Percentiles rank a stretch among this genome's conserved stretches.
These are phyloP conservation scores for Monosporozyma siamensis DNA, from an alignment of 805 yeast genomes.

Conservation along the genomic window DNA sequence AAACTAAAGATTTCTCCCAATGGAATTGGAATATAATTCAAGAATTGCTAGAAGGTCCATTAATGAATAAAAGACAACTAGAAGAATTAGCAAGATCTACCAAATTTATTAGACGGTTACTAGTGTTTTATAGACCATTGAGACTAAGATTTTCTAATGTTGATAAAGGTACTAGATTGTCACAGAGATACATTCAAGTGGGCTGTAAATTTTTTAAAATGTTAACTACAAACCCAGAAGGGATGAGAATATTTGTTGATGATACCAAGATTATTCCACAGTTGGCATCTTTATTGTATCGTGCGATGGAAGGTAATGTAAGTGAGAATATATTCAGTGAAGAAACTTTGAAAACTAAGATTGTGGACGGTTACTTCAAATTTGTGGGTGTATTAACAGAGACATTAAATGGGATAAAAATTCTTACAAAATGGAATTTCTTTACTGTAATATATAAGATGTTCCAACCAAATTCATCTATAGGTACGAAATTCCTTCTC, in stretches of 20 bases:
- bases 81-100: slow-evolving; percentile 74
- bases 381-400: slow-evolving; percentile 66
- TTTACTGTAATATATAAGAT: slow-evolving; percentile 73
- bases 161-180: slow-evolving; percentile 37
- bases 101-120: slow-evolving; percentile 71
- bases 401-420: slow-evolving; percentile 49
- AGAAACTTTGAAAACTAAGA: slow-evolving; percentile 48
- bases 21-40: slow-evolving; percentile 83
- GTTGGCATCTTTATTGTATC: slow-evolving; percentile 70
- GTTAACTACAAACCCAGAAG: slow-evolving; percentile 52
- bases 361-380: slow-evolving; percentile 68
- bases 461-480: slow-evolving; percentile 40
- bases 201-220: slow-evolving; percentile 71
- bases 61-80: slow-evolving; percentile 58
- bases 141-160: slow-evolving; percentile 66
- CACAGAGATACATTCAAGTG: slow-evolving; percentile 51
- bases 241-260: slow-evolving; percentile 53
- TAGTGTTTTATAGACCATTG: slow-evolving; percentile 87
- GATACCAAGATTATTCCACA: slow-evolving; percentile 74
- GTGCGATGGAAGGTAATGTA: slow-evolving; percentile 28
- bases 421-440: slow-evolving; percentile 76
- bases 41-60: slow-evolving; percentile 74
- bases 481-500: slow-evolving; percentile 46
- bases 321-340: slow-evolving; percentile 65
- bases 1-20: slow-evolving; percentile 65